Percentiles rank a stretch among this genome's conserved stretches.
phyloP scores from a whole-genome alignment of 2,329 filamentous ascomycete species.

The Purpureocillium lavendulum region DNA sequence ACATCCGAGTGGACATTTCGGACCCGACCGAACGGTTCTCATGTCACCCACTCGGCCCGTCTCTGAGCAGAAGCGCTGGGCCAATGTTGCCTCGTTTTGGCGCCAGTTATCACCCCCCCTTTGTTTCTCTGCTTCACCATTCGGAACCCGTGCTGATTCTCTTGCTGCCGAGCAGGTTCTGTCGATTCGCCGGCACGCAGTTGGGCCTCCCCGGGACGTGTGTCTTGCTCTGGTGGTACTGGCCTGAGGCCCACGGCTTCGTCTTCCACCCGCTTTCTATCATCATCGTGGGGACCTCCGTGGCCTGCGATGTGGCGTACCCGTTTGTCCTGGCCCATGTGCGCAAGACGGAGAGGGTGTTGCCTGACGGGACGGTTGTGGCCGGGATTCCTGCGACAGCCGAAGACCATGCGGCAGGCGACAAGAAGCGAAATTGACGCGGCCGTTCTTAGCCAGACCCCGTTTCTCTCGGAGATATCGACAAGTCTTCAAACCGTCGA shows the following conservation, averaged over 20 bases:
- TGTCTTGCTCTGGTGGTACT: slow-evolving; percentile 37
- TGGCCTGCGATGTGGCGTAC: slow-evolving; percentile 35
- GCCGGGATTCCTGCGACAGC: slow-evolving; percentile 8
- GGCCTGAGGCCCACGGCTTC: slow-evolving; percentile 42
- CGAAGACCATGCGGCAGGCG: slow-evolving; percentile 1
- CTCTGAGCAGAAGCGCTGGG: too few species aligned
- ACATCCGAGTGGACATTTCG: background rate
- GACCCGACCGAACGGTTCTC: background rate
- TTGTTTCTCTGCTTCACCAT: too few species aligned
- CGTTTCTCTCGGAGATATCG: too few species aligned
- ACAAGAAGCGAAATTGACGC: slow-evolving; percentile 13
- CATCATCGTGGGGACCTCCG: slow-evolving; percentile 29
- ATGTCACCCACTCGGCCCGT: background rate
- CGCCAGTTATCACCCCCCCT: too few species aligned
- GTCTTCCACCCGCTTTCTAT: slow-evolving; percentile 32
- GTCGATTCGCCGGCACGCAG: slow-evolving; percentile 32
- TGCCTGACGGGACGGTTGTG: slow-evolving; percentile 28
- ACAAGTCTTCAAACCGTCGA: too few species aligned
- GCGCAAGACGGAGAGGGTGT: slow-evolving; percentile 25
- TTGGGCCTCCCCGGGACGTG: slow-evolving; percentile 30
- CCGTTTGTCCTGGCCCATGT: slow-evolving; percentile 32
- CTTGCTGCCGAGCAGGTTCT: slow-evolving; percentile 24
- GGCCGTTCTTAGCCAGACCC: too few species aligned
- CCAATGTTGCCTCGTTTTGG: too few species aligned
- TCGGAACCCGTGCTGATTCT: too few species aligned